phyloP scores from a whole-genome alignment of 495 filamentous ascomycete genomes.

The Podospora appendiculata region DNA sequence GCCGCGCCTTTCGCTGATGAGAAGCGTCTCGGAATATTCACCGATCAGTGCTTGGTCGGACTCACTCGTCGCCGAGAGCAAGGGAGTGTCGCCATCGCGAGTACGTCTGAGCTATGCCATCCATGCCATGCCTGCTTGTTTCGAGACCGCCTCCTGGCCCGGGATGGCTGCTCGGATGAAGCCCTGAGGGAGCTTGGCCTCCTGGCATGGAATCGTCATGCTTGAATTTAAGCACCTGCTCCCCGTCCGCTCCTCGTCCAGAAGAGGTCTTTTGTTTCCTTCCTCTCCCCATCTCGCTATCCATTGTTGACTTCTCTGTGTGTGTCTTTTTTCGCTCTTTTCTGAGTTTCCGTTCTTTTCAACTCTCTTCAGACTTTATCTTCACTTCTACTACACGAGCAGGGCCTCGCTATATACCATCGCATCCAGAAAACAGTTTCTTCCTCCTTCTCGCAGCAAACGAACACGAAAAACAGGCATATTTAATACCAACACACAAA shows the following conservation, averaged over 20 bases:
- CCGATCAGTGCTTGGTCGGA: slow-evolving; percentile 6
- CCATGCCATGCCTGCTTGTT: slow-evolving; percentile 28
- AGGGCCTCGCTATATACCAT: slow-evolving; percentile 39
- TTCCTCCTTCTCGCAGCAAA: slow-evolving; percentile 3
- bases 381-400: slow-evolving; percentile 29
- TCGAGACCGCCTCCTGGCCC: slow-evolving; percentile 24
- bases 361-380: slow-evolving; percentile 31
- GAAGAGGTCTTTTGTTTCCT: slow-evolving; percentile 22
- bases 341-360: slow-evolving; percentile 28
- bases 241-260: slow-evolving; percentile 8
- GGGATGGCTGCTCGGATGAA: background rate
- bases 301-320: slow-evolving; percentile 16
- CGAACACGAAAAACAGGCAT: background rate
- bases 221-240: slow-evolving; percentile 40
- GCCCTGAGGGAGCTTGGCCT: background rate
- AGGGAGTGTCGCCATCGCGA: too few relatives aligned
- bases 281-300: slow-evolving; percentile 11
- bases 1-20: background rate
- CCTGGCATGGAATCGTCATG: slow-evolving; percentile 35
- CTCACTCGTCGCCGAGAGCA: slow-evolving; percentile 9
- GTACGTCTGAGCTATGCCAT: too few relatives aligned
- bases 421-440: slow-evolving; percentile 17
- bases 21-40: too few relatives aligned
- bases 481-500: slow-evolving; percentile 28
- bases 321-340: slow-evolving; percentile 29